Evolutionary conservation across 106 monocot genomes (phyloP).

Genomic region (Acorus calamus): DNA sequence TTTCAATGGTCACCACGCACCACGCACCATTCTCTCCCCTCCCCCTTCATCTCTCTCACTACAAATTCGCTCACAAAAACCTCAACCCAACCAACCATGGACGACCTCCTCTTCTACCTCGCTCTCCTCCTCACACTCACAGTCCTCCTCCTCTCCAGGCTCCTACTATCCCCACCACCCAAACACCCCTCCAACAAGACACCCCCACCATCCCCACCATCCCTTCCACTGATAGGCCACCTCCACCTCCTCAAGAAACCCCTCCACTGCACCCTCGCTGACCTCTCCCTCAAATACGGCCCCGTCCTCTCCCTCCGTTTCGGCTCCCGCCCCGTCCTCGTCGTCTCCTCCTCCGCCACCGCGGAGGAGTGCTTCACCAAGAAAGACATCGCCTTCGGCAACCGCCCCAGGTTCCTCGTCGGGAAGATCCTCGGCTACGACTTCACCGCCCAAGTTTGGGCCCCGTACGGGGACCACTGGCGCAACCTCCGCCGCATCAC

Average conservation of each 20-base stretch:
- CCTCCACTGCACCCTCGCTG: background rate
- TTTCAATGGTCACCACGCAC: too few relatives aligned
- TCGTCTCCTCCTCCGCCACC: background rate
- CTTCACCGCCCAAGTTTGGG: background rate
- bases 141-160: too few relatives aligned
- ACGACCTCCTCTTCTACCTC: too few relatives aligned
- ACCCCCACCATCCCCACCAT: background rate
- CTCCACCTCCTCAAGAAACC: background rate
- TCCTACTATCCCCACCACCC: too few relatives aligned
- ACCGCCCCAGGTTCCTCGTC: background rate
- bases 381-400: background rate
- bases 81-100: too few relatives aligned
- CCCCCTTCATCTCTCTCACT: too few relatives aligned
- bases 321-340: background rate
- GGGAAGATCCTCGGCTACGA: background rate
- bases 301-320: background rate
- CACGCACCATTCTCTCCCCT: too few relatives aligned
- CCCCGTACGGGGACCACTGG: conserved; percentile 10
- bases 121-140: too few relatives aligned
- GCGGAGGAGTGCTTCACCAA: background rate
- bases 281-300: background rate
- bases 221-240: conserved; percentile 5
- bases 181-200: too few relatives aligned
- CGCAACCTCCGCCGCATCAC: conserved; percentile 12
- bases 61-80: too few relatives aligned